phyloP scores from a whole-genome alignment of 2,329 filamentous ascomycete species.

The Claviceps humidiphila region DNA sequence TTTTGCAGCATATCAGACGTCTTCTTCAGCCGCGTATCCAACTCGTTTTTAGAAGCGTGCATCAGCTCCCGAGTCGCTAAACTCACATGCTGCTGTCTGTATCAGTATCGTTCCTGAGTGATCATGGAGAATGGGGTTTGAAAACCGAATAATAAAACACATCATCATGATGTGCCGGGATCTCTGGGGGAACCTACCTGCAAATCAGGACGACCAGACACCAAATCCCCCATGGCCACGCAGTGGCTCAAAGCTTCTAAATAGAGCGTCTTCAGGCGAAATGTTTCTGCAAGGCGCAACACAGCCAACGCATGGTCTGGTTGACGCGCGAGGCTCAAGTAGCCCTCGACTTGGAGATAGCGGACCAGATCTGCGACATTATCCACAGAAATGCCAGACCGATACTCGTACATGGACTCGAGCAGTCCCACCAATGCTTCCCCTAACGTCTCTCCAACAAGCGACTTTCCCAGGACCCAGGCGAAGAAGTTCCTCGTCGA shows the following conservation, averaged over 20 bases:
- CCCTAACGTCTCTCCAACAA: slow-evolving; percentile 57
- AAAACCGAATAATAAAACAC: too few relatives aligned
- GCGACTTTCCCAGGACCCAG: slow-evolving; percentile 49
- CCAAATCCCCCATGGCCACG: slow-evolving; percentile 57
- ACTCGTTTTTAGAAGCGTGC: slow-evolving; percentile 46
- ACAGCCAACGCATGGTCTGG: slow-evolving; percentile 56
- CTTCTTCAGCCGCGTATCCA: slow-evolving; percentile 49
- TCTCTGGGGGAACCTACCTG: slow-evolving; percentile 30
- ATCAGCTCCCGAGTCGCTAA: slow-evolving; percentile 51
- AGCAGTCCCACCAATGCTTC: slow-evolving; percentile 50
- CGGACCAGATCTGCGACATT: slow-evolving; percentile 37
- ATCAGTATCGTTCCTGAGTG: not conserved
- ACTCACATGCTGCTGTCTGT: slow-evolving; percentile 32
- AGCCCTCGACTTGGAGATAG: slow-evolving; percentile 58
- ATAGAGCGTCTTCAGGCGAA: slow-evolving; percentile 52
- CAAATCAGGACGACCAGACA: slow-evolving; percentile 46
- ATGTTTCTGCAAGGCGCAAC: slow-evolving; percentile 54
- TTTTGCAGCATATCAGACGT: slow-evolving; percentile 45
- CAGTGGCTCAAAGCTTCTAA: slow-evolving; percentile 64
- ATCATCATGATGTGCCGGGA: too few relatives aligned
- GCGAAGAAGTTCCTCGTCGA: slow-evolving; percentile 66
- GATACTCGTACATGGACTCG: slow-evolving; percentile 49
- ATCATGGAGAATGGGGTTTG: too few relatives aligned
- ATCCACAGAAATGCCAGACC: slow-evolving; percentile 41
- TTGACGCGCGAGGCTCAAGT: slow-evolving; percentile 51